Evolutionary conservation across 768 basidiomycete species (phyloP), one percentile per base, ranked within the genome.

Genomic region (Amanita polypyramis): DNA sequence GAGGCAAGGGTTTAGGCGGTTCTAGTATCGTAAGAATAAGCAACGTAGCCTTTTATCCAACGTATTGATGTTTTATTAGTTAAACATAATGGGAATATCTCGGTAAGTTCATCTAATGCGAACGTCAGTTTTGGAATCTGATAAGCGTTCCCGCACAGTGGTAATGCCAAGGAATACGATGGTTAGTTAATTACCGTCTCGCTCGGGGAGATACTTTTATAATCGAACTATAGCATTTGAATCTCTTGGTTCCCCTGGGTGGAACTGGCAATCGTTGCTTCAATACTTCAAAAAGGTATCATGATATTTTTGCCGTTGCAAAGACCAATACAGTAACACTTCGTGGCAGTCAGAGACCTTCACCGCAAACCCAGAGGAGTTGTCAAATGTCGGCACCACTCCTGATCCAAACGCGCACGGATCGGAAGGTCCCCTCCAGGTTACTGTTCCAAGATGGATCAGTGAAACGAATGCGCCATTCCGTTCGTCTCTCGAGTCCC

Each of bases 1-100:
- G 62, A 2, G 61, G 62, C 11, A 64, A 62, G 47, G 50, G 61
- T 10, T 55, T 61, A 2, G 62, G 61, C 10, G 61, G 62, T 23
- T 61, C 58, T 19, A 58, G 58, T 42, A 58, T 12, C 46, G 54
- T 45, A 51, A 45, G 43, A 17, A 21, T 20, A 5, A 20, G 17
- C 9, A 34, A 2, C 30, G 21, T 17, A 30, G n/a, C 30, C 15
- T 8, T 1, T 30, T 5, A 10, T 33, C 34, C 32, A 7, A 9
- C 20, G 9, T 17, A 34, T 21, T 45, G 33, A 45, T 11, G 12
- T 11, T 35, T 19, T 21, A 30, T 34, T 17, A 44, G 55, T 40
- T 29, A 27, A 51, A 19, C 30, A 47, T 48, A 40, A 15, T 50
- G 46, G 29, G 55, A 46, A 10, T 47, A 34, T 34, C 41, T 19